Percentiles rank a stretch among this genome's conserved stretches.
These are phyloP conservation scores for Onygenales sp. DNA, from an alignment of 2,329 filamentous ascomycete genomes.

Conservation along the genomic window DNA sequence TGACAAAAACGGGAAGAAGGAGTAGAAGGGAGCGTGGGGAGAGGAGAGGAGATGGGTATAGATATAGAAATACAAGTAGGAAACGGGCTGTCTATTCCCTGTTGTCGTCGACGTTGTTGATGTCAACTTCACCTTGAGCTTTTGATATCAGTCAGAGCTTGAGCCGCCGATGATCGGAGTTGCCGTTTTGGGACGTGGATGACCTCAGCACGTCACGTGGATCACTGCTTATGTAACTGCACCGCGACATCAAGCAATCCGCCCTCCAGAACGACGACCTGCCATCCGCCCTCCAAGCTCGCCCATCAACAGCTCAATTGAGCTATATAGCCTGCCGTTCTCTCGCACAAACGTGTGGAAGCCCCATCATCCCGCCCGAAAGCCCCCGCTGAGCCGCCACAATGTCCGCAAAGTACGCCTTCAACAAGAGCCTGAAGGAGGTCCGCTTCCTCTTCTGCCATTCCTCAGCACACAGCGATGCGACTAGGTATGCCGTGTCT, in stretches of 20 bases:
- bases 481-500: slow-evolving; percentile 59
- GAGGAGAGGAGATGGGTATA: neutral
- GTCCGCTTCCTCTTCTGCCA: slow-evolving; percentile 97
- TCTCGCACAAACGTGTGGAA: neutral
- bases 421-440: slow-evolving; percentile 82
- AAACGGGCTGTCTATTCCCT: neutral
- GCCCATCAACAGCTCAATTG: slow-evolving; percentile 8
- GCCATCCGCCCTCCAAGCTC: neutral
- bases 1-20: neutral
- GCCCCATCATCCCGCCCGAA: neutral
- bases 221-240: neutral
- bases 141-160: neutral
- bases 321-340: neutral
- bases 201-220: slow-evolving; percentile 1
- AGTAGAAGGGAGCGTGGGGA: neutral
- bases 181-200: neutral
- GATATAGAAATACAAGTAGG: neutral
- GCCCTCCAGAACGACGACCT: neutral
- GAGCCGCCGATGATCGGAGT: slow-evolving; percentile 6
- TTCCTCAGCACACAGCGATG: slow-evolving; percentile 80
- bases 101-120: neutral
- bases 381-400: slow-evolving; percentile 19
- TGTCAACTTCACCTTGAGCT: too few relatives aligned
- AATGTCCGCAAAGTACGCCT: slow-evolving; percentile 92
- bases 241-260: too few relatives aligned